Evolutionary conservation across 805 yeast species (phyloP).

Genomic region (Blastobotrys chiropterorum): DNA sequence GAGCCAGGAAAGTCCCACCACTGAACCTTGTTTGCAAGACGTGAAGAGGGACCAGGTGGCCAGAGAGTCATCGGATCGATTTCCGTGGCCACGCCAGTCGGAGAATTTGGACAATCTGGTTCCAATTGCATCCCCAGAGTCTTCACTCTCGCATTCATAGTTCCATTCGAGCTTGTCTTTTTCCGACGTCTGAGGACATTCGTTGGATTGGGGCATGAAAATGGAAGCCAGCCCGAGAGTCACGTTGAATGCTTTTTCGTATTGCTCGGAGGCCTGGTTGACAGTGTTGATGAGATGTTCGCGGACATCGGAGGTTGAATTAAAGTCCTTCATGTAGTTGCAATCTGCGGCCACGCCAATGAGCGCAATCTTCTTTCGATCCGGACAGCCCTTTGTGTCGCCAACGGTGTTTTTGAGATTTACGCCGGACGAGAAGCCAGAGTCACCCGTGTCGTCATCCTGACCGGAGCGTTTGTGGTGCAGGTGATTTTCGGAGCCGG

Average conservation of each 20-base stretch:
- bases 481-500: background rate
- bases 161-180: slow-evolving; percentile 25
- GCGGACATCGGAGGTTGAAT: slow-evolving; percentile 22
- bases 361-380: slow-evolving; percentile 26
- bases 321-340: slow-evolving; percentile 27
- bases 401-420: slow-evolving; percentile 25
- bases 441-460: slow-evolving; percentile 21
- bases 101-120: slow-evolving; percentile 27
- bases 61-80: slow-evolving; percentile 25
- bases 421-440: slow-evolving; percentile 24
- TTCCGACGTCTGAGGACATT: slow-evolving; percentile 20
- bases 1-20: slow-evolving; percentile 35
- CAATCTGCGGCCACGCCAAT: slow-evolving; percentile 36
- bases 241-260: slow-evolving; percentile 32
- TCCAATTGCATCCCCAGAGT: slow-evolving; percentile 18
- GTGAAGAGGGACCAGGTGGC: slow-evolving; percentile 35
- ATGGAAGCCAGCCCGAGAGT: slow-evolving; percentile 30
- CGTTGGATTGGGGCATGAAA: slow-evolving; percentile 23
- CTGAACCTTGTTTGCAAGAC: slow-evolving; percentile 28
- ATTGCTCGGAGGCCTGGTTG: slow-evolving; percentile 31
- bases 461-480: slow-evolving; percentile 12
- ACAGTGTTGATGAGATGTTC: slow-evolving; percentile 28
- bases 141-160: slow-evolving; percentile 17
- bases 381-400: slow-evolving; percentile 30
- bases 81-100: slow-evolving; percentile 27